Base-by-base conservation (phyloP, 345 rosid genomes). In the Aethionema arabicum region DNA sequence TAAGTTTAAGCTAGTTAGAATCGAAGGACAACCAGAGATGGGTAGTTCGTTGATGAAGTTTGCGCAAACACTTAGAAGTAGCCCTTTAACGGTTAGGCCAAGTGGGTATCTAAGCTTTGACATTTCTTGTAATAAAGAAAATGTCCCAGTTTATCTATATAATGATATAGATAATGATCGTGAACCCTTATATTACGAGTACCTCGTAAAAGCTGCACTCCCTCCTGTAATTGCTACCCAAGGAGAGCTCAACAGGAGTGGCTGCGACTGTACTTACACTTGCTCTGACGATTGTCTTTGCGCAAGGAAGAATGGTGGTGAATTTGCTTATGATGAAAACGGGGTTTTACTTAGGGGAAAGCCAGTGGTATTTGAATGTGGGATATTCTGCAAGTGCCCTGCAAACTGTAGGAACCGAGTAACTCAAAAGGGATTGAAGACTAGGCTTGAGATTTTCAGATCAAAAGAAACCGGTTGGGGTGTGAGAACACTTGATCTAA, bases 401-500 rank as follows among this genome's bases (percentile, higher is more conserved):
- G 82, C 78, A 0, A 63, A 39, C 31, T 93, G 99, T 54, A 71
- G 80, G 36, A 93, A 81, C 57, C 84, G 96, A 41, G 88, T 87
- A 10, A 10, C 85, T 6, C 99, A 87, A 42, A 80, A 65, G 46
- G 99, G 99, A 40, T 49, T 82, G 77, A 87, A 72, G 58, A 66
- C 75, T 36, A 83, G 77, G 65, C 72, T 90, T 69, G 99, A 93
- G 69, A 84, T 93, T 58, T 93, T 87, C 67, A 80, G 91, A 73
- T 84, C 96, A 0, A 80, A 66, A 66, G 91, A 84, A 74, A 83
- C 88, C 0, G 87, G 90, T 11, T 93, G 95, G 97, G 91, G 85
- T 38, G 88, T 93, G 30, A 75, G 91, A 79, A 79, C 96, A 32
- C 70, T 90, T 61, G 88, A 87, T 70, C 50, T 93, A 70, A 87